A percentile compares a stretch with the other conserved stretches of the same genome.
Conservation (phyloP, 495 filamentous ascomycete genomes). For the Tuber aestivum region DNA sequence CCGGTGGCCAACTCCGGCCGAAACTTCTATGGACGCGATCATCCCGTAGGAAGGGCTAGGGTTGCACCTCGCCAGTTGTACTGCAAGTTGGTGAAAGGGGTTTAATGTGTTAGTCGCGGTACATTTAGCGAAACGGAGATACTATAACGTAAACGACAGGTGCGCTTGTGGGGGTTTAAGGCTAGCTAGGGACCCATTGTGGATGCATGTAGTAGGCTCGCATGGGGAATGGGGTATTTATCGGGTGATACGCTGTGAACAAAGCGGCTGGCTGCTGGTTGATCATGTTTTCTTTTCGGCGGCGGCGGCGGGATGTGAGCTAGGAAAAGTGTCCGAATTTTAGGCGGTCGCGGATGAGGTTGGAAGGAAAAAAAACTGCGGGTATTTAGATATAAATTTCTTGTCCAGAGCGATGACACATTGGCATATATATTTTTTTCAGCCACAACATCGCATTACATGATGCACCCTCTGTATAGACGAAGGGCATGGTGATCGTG, state of each 20-base stretch:
- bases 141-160: neutral
- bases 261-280: neutral
- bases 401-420: neutral
- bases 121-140: neutral
- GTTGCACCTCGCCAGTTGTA: neutral
- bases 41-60: neutral
- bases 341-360: neutral
- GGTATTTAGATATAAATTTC: neutral
- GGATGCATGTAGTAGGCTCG: neutral
- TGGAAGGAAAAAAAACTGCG: neutral
- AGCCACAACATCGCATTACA: neutral
- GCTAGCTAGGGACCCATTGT: neutral
- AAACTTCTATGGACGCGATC: neutral
- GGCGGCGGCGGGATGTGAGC: too few relatives aligned
- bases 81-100: neutral
- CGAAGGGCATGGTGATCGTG: neutral
- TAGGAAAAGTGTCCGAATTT: neutral
- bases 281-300: neutral
- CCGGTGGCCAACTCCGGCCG: neutral
- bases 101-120: neutral
- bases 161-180: neutral
- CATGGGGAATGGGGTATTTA: neutral
- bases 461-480: neutral
- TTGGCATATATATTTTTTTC: neutral
- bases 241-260: neutral